phyloP scores from a whole-genome alignment of 2,329 filamentous ascomycete species.

The Talaromyces sp. region DNA sequence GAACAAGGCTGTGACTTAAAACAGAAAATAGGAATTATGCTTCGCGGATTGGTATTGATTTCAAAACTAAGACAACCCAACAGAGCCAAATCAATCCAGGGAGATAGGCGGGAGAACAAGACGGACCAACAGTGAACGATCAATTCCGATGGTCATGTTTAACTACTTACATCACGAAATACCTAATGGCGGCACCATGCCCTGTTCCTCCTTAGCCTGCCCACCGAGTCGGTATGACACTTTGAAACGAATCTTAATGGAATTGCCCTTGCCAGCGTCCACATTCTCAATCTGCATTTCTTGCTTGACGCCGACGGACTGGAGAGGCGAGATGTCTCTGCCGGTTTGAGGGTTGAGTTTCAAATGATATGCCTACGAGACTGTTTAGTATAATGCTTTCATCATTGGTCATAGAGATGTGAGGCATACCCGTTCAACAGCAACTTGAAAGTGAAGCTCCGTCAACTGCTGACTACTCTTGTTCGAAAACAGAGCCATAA shows the following conservation, averaged over 20 bases:
- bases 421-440: conserved; percentile 76
- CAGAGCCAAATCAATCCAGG: background rate
- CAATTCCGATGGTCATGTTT: background rate
- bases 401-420: background rate
- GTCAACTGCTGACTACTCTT: conserved; percentile 65
- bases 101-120: background rate
- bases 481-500: conserved; percentile 82
- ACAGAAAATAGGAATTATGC: background rate
- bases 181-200: conserved; percentile 75
- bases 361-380: conserved; percentile 67
- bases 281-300: conserved; percentile 73
- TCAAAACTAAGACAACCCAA: background rate
- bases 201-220: conserved; percentile 68
- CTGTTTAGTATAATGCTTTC: background rate
- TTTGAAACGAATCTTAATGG: conserved; percentile 88
- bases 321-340: conserved; percentile 65
- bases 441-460: conserved; percentile 84
- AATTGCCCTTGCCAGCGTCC: conserved; percentile 66
- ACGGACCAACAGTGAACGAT: background rate
- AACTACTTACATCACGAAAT: conserved; percentile 53
- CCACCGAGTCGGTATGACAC: conserved; percentile 70
- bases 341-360: conserved; percentile 82
- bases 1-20: background rate
- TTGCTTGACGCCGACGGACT: conserved; percentile 76
- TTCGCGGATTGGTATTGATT: background rate